Evolutionary conservation across 2,329 filamentous ascomycete species (phyloP), one percentile per base, ranked within the genome.

Genomic region (Calonectria leucothoes): DNA sequence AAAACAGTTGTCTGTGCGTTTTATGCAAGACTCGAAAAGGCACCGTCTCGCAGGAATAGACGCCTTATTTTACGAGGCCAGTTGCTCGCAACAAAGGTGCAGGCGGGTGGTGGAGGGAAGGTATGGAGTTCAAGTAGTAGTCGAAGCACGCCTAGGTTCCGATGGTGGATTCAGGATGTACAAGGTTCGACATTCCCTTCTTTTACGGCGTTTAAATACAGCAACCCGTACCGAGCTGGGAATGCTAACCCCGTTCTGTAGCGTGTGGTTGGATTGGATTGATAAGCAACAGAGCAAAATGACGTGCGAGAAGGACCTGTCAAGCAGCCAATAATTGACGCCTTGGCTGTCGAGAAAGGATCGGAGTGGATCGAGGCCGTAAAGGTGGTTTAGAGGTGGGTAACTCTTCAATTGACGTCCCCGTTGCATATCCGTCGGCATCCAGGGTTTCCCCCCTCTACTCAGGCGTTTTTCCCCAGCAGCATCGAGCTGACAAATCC

Each of bases 211-310:
- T 39, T 42, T 42, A 48, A 35, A 66, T 66, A 27, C 63, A 51
- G n/a, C 45, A 20, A 55, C 23, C n/a, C n/a, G 29, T 39, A 55
- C 64, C 39, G 15, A 23, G n/a, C 33, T 35, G 7, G 27, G 39
- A 23, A 45, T 39, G 49, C 57, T 70, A 70, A 70, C 57, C 59
- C 57, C 57, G 48, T 55, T 64, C 23, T 51, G 57, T 35, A 35
- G 57, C 29, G 35, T 55, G 33, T 45, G 37, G 48, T 27, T 27
- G 42, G 27, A 52, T 12, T 55, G 67, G 59, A 70, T 70, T 70
- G 48, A 70, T 70, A 70, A 70, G 67, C 67, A 70, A 48, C 37
- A 29, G 27, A 64, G 20, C 20, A 39, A 39, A 65, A 70, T 70
- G 67, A 65, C 67, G 67, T 70, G 67, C 67, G 67, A 64, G 45